Evolutionary conservation across 495 filamentous ascomycete species (phyloP).

Genomic region (Aspergillus taichungensis): DNA sequence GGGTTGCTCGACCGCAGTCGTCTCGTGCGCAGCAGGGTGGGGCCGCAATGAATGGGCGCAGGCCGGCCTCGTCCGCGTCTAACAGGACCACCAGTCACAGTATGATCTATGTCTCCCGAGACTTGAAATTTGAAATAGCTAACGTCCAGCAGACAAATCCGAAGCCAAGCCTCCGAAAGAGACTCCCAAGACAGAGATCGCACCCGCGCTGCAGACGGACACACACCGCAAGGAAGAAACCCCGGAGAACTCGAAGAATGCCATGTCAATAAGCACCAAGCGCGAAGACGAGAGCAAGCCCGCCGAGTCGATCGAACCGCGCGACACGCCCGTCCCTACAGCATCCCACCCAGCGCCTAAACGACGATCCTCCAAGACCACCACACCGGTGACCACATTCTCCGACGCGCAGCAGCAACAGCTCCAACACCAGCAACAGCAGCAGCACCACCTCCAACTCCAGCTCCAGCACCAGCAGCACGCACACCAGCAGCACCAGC

Average conservation of each 20-base stretch:
- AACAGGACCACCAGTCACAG: conserved; percentile 31
- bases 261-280: conserved; percentile 13
- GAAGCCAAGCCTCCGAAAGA: conserved; percentile 28
- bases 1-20: conserved; percentile 43
- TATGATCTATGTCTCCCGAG: conserved; percentile 10
- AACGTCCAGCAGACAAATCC: conserved; percentile 23
- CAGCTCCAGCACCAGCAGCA: too few species aligned
- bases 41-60: conserved; percentile 45
- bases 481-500: not conserved
- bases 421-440: too few species aligned
- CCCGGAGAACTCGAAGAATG: conserved; percentile 27
- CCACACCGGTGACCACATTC: conserved; percentile 39
- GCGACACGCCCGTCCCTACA: conserved; percentile 7
- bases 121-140: conserved; percentile 5
- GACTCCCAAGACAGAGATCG: conserved; percentile 21
- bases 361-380: conserved; percentile 50
- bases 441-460: too few species aligned
- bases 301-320: conserved; percentile 20
- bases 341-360: conserved; percentile 14
- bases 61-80: conserved; percentile 52
- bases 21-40: conserved; percentile 62
- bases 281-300: conserved; percentile 29
- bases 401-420: conserved; percentile 19
- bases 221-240: conserved; percentile 16
- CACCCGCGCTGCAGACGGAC: conserved; percentile 15